These are phyloP conservation scores for Glomus cerebriforme DNA, from an alignment of 192 early-diverging fungal genomes.

Conservation along the genomic window DNA sequence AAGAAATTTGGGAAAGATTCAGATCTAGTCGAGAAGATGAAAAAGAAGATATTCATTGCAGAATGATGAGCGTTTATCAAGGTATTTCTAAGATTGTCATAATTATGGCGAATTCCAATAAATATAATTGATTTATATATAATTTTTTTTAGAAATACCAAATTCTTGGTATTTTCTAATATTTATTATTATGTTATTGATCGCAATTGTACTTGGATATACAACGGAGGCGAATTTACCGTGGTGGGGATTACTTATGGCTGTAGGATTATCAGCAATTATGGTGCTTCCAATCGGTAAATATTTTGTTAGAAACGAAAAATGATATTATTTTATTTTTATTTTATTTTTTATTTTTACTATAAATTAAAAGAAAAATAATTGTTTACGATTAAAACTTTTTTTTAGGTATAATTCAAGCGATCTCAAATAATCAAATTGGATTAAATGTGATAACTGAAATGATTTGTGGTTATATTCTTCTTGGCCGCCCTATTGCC, in stretches of 20 bases:
- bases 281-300: slow-evolving; percentile 57
- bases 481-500: slow-evolving; percentile 55
- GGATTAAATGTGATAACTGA: slow-evolving; percentile 63
- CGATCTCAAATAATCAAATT: slow-evolving; percentile 53
- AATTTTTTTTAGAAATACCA: slow-evolving; percentile 45
- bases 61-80: slow-evolving; percentile 20
- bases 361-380: not conserved
- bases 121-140: not conserved
- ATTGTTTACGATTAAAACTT: not conserved
- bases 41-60: slow-evolving; percentile 29
- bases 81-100: too few species aligned
- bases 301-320: not conserved
- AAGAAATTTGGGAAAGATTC: slow-evolving; percentile 54
- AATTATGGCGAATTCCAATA: not conserved
- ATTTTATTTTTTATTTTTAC: not conserved
- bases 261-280: slow-evolving; percentile 39
- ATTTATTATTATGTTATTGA: slow-evolving; percentile 38
- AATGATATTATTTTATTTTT: too few species aligned
- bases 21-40: slow-evolving; percentile 12
- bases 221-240: slow-evolving; percentile 45
- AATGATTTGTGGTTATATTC: slow-evolving; percentile 54
- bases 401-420: slow-evolving; percentile 44
- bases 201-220: slow-evolving; percentile 41
- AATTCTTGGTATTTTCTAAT: slow-evolving; percentile 52
- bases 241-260: slow-evolving; percentile 52